Percentiles rank a stretch among this genome's conserved stretches.
Conservation (phyloP, 2,329 filamentous ascomycete species). For the Botrytis elliptica region DNA sequence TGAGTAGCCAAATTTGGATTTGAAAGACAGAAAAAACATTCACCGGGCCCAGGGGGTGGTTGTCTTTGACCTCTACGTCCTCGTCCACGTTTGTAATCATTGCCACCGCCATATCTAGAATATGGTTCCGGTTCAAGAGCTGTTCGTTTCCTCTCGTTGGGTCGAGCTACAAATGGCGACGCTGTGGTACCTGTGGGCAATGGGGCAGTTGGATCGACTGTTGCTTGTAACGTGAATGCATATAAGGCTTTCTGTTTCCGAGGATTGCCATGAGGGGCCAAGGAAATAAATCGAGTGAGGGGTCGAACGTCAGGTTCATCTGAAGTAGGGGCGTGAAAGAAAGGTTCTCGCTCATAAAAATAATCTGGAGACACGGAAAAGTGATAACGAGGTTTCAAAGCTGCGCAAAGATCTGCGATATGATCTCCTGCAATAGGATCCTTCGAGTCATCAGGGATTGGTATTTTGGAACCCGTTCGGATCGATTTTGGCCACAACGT, state of each 20-base stretch:
- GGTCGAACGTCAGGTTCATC: constrained; percentile 54
- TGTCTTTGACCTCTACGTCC: constrained; percentile 47
- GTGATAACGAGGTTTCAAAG: constrained; percentile 89
- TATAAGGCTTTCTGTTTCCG: constrained; percentile 79
- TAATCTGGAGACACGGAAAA: constrained; percentile 65
- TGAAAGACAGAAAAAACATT: constrained; percentile 94
- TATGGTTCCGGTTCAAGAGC: constrained; percentile 48
- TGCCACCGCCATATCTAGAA: constrained; percentile 54
- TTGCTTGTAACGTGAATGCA: constrained; percentile 69
- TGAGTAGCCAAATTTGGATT: constrained; percentile 82
- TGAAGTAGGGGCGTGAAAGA: constrained; percentile 64
- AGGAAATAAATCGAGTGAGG: constrained; percentile 85
- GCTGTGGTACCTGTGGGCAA: constrained; percentile 71
- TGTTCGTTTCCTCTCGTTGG: constrained; percentile 57
- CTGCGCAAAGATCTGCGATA: constrained; percentile 73
- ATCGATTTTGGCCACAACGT: constrained; percentile 79
- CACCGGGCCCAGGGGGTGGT: constrained; percentile 67
- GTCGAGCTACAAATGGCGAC: constrained; percentile 63
- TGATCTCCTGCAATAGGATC: constrained; percentile 58
- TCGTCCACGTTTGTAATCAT: constrained; percentile 46
- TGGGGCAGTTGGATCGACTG: constrained; percentile 56
- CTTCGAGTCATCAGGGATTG: constrained; percentile 52
- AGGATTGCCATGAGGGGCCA: constrained; percentile 74
- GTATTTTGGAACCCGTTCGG: constrained; percentile 64
- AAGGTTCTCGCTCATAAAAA: constrained; percentile 88